Base-by-base conservation (phyloP, 2,329 filamentous ascomycete genomes). In the Gaeumannomyces sp. region DNA sequence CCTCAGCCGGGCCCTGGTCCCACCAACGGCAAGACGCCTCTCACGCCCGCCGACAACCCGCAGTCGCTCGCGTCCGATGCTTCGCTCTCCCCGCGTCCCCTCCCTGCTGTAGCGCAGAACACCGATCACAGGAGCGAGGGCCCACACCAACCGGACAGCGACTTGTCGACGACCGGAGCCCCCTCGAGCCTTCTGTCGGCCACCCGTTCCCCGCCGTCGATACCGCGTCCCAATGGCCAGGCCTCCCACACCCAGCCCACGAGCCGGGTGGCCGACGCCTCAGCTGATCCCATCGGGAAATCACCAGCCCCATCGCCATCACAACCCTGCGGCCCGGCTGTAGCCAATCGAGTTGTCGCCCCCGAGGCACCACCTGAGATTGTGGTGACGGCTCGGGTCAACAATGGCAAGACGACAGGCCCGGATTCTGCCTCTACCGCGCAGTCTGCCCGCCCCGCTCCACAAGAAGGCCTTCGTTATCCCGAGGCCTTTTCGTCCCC, bases 401-500 rank as follows among this genome's bases (percentile, higher is more conserved):
- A 53, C 22, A n/a, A 53, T n/a, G 45, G n/a, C 6, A n/a, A n/a
- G 45, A 11, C 4, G 8, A 6, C 22, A n/a, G 22, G 19, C 45
- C 22, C 22, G 19, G 45, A 53, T 22, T n/a, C 38, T 19, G 3
- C 38, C 16, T 53, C 22, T 2, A n/a, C 45, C 22, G 45, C 45
- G 45, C 19, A 53, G 10, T 38, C 28, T 38, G 19, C 11, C 50
- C 61, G 61, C 4, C 19, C 61, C n/a, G 11, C 45, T 33, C 61
- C 25, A 28, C 11, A 22, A 27, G 45, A 63, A 8, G 25, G 50
- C 28, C 53, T 25, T 50, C 62, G 62, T 1, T 64, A 60, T 62
- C 71, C 75, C 2, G 84, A 86, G 68, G 74, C 77, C 2, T 69
- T 80, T 7, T 86, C 82, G 3, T 87, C 84, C 2, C 83, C 85